A percentile compares a stretch with the other conserved stretches of the same genome.
phyloP scores from a whole-genome alignment of 306 rosid species.

The Pyrus communis region DNA sequence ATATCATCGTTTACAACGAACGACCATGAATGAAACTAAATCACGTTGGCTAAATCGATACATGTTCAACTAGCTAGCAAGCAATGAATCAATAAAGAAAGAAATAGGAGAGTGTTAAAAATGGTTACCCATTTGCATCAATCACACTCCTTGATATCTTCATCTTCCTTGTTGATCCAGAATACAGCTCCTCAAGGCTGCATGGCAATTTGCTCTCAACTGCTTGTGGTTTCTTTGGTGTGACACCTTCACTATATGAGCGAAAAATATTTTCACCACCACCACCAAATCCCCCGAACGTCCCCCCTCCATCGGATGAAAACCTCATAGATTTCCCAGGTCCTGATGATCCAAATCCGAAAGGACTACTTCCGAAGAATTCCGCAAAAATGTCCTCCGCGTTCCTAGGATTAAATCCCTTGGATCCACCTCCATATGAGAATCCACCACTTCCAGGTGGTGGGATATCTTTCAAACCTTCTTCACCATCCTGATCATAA shows the following conservation, averaged over 20 bases:
- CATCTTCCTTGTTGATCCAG: constrained; percentile 96
- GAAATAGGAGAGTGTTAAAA: background rate
- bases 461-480: constrained; percentile 83
- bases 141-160: constrained; percentile 75
- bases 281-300: constrained; percentile 56
- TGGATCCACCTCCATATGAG: constrained; percentile 33
- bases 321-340: constrained; percentile 69
- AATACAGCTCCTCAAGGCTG: constrained; percentile 68
- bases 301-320: constrained; percentile 48
- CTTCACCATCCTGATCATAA: constrained; percentile 88
- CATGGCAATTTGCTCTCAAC: constrained; percentile 84
- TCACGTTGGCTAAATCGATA: background rate
- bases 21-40: background rate
- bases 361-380: constrained; percentile 91
- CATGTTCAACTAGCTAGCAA: background rate
- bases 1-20: no score
- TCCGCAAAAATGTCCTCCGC: constrained; percentile 98
- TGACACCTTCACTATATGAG: constrained; percentile 35
- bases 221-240: constrained; percentile 72
- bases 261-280: constrained; percentile 49
- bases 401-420: constrained; percentile 73
- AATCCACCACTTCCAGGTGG: constrained; percentile 39
- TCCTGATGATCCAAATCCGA: constrained; percentile 75
- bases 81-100: background rate
- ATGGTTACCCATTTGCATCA: constrained; percentile 51